Percentiles rank a stretch among this genome's conserved stretches.
Evolutionary conservation across 2,329 filamentous ascomycete species (phyloP).

Genomic region (Elsinoe australis): DNA sequence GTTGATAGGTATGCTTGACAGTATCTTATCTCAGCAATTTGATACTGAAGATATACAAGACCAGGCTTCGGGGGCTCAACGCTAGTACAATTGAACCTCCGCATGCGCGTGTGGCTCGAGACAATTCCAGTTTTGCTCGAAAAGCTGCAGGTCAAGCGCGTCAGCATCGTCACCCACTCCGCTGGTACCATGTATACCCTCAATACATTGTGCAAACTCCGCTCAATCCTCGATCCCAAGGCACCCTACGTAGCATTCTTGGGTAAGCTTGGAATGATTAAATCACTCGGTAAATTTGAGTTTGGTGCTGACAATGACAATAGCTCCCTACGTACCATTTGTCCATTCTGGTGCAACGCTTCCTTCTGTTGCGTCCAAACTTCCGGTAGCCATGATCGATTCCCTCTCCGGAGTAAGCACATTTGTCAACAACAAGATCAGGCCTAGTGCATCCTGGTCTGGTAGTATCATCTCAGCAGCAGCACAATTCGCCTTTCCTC

Average conservation of each 20-base stretch:
- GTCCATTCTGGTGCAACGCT: conserved; percentile 31
- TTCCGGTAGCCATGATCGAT: conserved; percentile 28
- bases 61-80: conserved; percentile 41
- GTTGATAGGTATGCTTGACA: conserved; percentile 33
- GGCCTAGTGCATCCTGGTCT: conserved; percentile 28
- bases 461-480: conserved; percentile 25
- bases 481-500: conserved; percentile 20
- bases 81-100: conserved; percentile 30
- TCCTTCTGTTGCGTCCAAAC: conserved; percentile 23
- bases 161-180: conserved; percentile 36
- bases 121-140: conserved; percentile 35
- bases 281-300: not conserved
- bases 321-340: conserved; percentile 40
- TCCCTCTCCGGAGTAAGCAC: conserved; percentile 27
- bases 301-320: conserved; percentile 19
- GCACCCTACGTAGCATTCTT: conserved; percentile 28
- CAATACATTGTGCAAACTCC: conserved; percentile 35
- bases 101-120: conserved; percentile 37
- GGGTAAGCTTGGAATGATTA: conserved; percentile 15
- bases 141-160: conserved; percentile 32
- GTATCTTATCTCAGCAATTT: not conserved
- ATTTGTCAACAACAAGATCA: conserved; percentile 30
- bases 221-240: conserved; percentile 29
- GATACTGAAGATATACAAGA: conserved; percentile 25
- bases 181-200: conserved; percentile 39